phyloP scores from a whole-genome alignment of 192 early-diverging fungal genomes.

The Coemansia sp. region DNA sequence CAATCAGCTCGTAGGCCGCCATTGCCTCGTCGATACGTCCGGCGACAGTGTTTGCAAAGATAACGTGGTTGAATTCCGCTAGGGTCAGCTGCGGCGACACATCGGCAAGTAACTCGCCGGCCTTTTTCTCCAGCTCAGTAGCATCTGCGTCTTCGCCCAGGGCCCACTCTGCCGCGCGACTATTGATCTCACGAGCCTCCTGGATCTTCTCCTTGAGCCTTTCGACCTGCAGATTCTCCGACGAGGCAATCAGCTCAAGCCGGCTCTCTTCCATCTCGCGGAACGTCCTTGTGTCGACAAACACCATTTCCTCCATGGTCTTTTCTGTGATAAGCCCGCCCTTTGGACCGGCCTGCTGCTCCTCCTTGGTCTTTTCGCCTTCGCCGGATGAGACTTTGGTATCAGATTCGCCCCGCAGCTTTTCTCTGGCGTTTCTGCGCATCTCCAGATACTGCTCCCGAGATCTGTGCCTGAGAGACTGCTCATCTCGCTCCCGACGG shows the following conservation, averaged over 20 bases:
- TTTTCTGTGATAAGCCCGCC: slow-evolving; percentile 24
- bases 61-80: slow-evolving; percentile 54
- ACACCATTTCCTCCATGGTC: slow-evolving; percentile 43
- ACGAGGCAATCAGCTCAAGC: slow-evolving; percentile 33
- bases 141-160: neutral
- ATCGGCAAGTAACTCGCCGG: neutral
- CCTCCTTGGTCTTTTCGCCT: neutral
- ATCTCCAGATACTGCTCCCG: slow-evolving; percentile 34
- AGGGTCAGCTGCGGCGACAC: slow-evolving; percentile 21
- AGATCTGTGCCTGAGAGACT: slow-evolving; percentile 40
- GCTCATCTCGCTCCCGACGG: slow-evolving; percentile 31
- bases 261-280: slow-evolving; percentile 48
- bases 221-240: slow-evolving; percentile 12
- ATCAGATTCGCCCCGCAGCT: neutral
- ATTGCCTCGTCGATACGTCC: slow-evolving; percentile 61
- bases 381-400: too few relatives aligned
- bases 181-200: neutral
- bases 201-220: slow-evolving; percentile 31
- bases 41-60: slow-evolving; percentile 64
- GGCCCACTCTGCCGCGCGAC: neutral
- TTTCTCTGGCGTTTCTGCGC: slow-evolving; percentile 20
- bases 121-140: neutral
- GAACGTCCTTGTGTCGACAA: slow-evolving; percentile 37
- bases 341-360: neutral
- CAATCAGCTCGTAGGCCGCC: slow-evolving; percentile 61